Evolutionary conservation across 1,284 basidiomycete genomes (phyloP).

Genomic region (Austroboletus niveus): DNA sequence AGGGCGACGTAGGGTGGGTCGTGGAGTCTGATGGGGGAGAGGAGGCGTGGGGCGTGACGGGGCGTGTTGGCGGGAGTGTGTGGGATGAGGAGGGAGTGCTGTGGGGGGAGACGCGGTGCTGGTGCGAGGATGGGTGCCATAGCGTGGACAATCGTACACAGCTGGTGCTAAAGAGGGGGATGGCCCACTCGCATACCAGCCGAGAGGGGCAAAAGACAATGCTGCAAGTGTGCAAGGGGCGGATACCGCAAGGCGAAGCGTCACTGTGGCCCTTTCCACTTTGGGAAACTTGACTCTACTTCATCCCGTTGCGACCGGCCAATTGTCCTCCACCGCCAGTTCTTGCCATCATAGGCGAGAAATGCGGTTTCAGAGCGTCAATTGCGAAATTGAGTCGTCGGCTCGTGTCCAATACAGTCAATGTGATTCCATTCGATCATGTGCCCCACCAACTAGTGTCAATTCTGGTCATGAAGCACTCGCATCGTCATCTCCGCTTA

Average conservation of each 20-base stretch:
- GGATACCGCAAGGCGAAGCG: conserved; percentile 22
- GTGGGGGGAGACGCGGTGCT: conserved; percentile 24
- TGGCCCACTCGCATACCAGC: conserved; percentile 8
- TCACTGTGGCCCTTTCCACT: conserved; percentile 10
- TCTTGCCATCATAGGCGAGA: conserved; percentile 12
- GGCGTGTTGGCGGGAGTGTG: neutral
- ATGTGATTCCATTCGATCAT: neutral
- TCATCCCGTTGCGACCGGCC: neutral
- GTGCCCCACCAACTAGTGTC: too few species aligned
- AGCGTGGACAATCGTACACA: conserved; percentile 3
- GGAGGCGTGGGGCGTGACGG: conserved; percentile 22
- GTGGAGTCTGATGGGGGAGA: conserved; percentile 33
- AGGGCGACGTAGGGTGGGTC: conserved; percentile 22
- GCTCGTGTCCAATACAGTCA: neutral
- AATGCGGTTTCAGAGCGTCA: conserved; percentile 17
- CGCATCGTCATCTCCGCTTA: neutral
- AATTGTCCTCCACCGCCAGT: neutral
- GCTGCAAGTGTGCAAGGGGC: conserved; percentile 8
- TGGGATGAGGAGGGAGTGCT: conserved; percentile 23
- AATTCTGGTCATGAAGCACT: neutral
- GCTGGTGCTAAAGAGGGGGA: conserved; percentile 17
- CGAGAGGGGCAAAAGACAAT: conserved; percentile 28
- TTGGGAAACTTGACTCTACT: conserved; percentile 27
- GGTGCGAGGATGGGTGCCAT: conserved; percentile 36
- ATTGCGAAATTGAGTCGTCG: too few species aligned